A percentile compares a stretch with the other conserved stretches of the same genome.
Evolutionary conservation across 179 eudicot genomes (phyloP).

Genomic region (Drosera spatulata): DNA sequence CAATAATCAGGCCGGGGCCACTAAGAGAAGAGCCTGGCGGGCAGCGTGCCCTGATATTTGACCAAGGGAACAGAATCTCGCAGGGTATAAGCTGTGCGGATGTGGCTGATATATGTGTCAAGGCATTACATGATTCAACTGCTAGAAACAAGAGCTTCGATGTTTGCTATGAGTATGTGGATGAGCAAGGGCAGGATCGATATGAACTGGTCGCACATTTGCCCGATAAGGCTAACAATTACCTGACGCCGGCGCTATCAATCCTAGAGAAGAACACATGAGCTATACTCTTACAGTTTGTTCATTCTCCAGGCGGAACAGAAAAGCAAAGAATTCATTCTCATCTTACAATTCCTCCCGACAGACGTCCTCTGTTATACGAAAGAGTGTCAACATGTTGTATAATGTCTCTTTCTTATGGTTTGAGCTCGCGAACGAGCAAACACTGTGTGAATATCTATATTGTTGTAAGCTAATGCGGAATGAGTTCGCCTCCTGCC

Average conservation of each 20-base stretch:
- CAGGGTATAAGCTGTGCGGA: conserved; percentile 99
- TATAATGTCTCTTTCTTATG: no score
- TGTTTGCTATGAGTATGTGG: conserved; percentile 88
- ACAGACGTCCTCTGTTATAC: no score
- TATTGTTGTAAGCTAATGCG: no score
- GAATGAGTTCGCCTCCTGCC: no score
- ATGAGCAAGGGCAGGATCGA: conserved; percentile 88
- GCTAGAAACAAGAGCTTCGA: conserved; percentile 98
- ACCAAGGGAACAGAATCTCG: conserved; percentile 94
- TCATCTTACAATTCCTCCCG: no score
- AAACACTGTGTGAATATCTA: no score
- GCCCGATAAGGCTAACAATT: conserved; percentile 96
- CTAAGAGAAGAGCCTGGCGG: conserved; percentile 97
- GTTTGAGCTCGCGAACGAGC: no score
- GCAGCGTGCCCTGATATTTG: conserved; percentile 92
- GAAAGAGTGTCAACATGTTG: no score
- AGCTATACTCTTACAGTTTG: background rate
- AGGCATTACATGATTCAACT: conserved; percentile 90
- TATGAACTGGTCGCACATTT: conserved; percentile 98
- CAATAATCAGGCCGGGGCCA: conserved; percentile 94
- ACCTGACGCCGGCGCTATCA: conserved; percentile 81
- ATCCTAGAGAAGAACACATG: conserved; percentile 92
- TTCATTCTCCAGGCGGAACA: no score
- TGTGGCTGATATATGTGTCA: conserved; percentile 97
- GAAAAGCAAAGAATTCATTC: no score